Evolutionary conservation across 2,329 filamentous ascomycete genomes (phyloP).

Genomic region (Aphanocladium album): DNA sequence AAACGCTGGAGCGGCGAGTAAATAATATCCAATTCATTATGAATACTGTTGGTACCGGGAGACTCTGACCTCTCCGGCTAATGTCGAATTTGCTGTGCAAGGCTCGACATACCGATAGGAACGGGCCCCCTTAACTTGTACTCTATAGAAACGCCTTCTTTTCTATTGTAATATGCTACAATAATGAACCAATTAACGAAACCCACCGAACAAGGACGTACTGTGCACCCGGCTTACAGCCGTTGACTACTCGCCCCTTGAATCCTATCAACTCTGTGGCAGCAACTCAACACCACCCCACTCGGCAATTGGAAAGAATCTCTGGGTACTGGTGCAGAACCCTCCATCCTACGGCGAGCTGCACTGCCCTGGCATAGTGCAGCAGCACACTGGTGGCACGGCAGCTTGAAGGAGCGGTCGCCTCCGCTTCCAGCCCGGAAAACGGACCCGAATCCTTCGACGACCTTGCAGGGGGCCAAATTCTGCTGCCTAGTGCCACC

Average conservation of each 20-base stretch:
- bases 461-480: background rate
- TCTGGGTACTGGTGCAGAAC: too few species aligned
- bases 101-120: background rate
- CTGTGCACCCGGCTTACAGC: background rate
- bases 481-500: background rate
- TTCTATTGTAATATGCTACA: background rate
- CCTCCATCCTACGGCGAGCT: too few species aligned
- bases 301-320: background rate
- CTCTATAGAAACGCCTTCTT: background rate
- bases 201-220: background rate
- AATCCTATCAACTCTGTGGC: background rate
- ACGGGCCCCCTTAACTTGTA: background rate
- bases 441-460: too few species aligned
- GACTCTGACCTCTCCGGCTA: background rate
- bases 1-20: conserved; percentile 43
- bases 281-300: background rate
- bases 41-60: background rate
- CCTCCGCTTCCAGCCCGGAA: too few species aligned
- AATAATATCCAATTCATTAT: background rate
- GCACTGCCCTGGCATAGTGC: too few species aligned
- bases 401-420: too few species aligned
- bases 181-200: background rate
- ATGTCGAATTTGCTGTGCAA: background rate
- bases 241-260: background rate
- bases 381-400: too few species aligned